Evolutionary conservation across 108 stramenopile species (phyloP), one percentile per base, ranked within the genome.

Genomic region (Nitzschia sp.): DNA sequence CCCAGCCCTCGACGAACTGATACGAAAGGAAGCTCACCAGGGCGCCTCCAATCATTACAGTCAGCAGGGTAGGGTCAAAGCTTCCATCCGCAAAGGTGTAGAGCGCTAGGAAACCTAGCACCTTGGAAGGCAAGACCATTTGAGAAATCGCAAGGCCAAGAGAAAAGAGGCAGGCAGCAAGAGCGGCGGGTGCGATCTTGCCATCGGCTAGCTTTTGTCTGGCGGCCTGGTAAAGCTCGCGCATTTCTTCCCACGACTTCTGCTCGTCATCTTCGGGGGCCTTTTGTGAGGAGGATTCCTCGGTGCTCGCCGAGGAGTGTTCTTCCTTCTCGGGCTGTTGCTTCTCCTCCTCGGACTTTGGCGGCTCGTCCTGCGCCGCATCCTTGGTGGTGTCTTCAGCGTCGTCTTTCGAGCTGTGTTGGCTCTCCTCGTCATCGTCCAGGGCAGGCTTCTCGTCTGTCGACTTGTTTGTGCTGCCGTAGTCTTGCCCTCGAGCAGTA

Each of bases 51-150:
- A 75, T 88, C 91, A 97, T 88, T 54, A 97, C 94, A 38, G 66
- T 64, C n/a, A 77, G 54, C 17, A 97, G 80, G 1, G 93, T 87
- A 2, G 92, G 88, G 76, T 95, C 94, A 81, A 82, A 97, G 8
- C 82, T 77, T 51, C 85, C 87, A 21, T 79, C 66, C 1, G 46
- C 18, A 18, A 85, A 38, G 0, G 78, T 85, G n/a, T 0, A 28
- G 30, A 70, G 60, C 66, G 85, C 73, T 42, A 94, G 65, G 79
- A 96, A 96, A 18, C 80, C 87, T 47, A 76, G 53, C 21, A 96
- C 81, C 58, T 89, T 90, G 64, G 77, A 74, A 5, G 79, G 60
- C 9, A 80, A 28, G 18, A 82, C 68, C 95, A 96, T 96, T 51
- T 76, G 74, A 46, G 74, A 64, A 23, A 90, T 51, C 24, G 80